Evolutionary conservation across 495 filamentous ascomycete species (phyloP).

Genomic region (Pyronema domesticum): DNA sequence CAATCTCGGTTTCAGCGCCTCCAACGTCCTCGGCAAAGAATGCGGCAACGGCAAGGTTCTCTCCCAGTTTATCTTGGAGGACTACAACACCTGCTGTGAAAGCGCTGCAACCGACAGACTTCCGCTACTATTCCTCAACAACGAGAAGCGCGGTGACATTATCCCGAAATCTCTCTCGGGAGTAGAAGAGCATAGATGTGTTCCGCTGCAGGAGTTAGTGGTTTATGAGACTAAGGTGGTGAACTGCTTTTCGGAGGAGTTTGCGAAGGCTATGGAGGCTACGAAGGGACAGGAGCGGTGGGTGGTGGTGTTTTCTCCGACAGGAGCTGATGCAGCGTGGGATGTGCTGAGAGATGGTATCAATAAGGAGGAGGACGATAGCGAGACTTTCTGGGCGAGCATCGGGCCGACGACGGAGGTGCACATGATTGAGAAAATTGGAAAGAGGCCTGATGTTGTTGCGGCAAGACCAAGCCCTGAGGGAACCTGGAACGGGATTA

Average conservation of each 20-base stretch:
- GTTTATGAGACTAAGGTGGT: slow-evolving; percentile 76
- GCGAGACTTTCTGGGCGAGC: slow-evolving; percentile 41
- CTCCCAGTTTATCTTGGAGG: slow-evolving; percentile 53
- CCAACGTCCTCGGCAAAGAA: slow-evolving; percentile 51
- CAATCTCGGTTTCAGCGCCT: slow-evolving; percentile 19
- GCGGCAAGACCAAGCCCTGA: slow-evolving; percentile 68
- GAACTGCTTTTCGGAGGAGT: slow-evolving; percentile 50
- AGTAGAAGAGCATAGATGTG: slow-evolving; percentile 26
- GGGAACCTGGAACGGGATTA: slow-evolving; percentile 55
- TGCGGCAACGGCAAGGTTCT: slow-evolving; percentile 68
- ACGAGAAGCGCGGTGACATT: slow-evolving; percentile 69
- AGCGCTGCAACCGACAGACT: slow-evolving; percentile 16
- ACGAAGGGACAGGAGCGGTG: slow-evolving; percentile 34
- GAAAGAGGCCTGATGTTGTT: slow-evolving; percentile 61
- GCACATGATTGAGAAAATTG: slow-evolving; percentile 47
- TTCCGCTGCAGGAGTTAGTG: slow-evolving; percentile 55
- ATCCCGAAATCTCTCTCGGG: slow-evolving; percentile 64
- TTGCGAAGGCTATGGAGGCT: slow-evolving; percentile 31
- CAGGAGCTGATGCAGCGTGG: slow-evolving; percentile 23
- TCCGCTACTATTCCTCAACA: slow-evolving; percentile 66
- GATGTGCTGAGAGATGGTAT: slow-evolving; percentile 11
- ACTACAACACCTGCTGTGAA: slow-evolving; percentile 34
- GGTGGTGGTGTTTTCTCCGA: slow-evolving; percentile 89
- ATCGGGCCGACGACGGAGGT: slow-evolving; percentile 90
- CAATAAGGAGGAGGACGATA: slow-evolving; percentile 11